Evolutionary conservation across 2,329 filamentous ascomycete genomes (phyloP).

Genomic region (Pyrenochaeta sp.): DNA sequence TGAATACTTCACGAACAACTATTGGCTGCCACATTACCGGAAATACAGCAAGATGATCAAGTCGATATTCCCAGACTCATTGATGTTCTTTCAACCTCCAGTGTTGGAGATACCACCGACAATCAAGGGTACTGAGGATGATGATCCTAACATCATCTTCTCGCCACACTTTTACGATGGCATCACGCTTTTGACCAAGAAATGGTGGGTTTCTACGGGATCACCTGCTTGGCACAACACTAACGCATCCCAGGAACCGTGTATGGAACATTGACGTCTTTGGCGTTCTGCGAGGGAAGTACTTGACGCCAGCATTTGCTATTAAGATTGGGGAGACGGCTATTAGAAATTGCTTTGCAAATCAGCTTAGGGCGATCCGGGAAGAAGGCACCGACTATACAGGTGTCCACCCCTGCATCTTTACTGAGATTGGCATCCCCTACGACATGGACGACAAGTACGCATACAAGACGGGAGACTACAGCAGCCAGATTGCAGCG

Average conservation of each 20-base stretch:
- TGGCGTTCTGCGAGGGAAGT: constrained; percentile 87
- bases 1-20: constrained; percentile 86
- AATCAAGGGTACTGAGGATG: constrained; percentile 86
- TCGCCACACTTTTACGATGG: constrained; percentile 97
- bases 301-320: constrained; percentile 87
- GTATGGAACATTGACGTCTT: constrained; percentile 97
- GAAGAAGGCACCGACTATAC: constrained; percentile 89
- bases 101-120: constrained; percentile 89
- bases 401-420: constrained; percentile 86
- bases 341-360: constrained; percentile 90
- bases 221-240: neutral
- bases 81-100: constrained; percentile 90
- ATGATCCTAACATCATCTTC: constrained; percentile 90
- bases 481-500: constrained; percentile 87
- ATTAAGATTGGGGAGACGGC: constrained; percentile 93
- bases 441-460: constrained; percentile 99
- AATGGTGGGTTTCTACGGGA: constrained; percentile 67
- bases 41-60: constrained; percentile 79
- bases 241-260: constrained; percentile 68
- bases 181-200: constrained; percentile 95
- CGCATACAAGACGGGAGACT: constrained; percentile 95
- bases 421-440: constrained; percentile 96
- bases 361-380: constrained; percentile 83
- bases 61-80: constrained; percentile 76
- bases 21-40: constrained; percentile 88